Base-by-base conservation (phyloP, 2,329 filamentous ascomycete genomes). In the Byssoonygena ceratinophila region DNA sequence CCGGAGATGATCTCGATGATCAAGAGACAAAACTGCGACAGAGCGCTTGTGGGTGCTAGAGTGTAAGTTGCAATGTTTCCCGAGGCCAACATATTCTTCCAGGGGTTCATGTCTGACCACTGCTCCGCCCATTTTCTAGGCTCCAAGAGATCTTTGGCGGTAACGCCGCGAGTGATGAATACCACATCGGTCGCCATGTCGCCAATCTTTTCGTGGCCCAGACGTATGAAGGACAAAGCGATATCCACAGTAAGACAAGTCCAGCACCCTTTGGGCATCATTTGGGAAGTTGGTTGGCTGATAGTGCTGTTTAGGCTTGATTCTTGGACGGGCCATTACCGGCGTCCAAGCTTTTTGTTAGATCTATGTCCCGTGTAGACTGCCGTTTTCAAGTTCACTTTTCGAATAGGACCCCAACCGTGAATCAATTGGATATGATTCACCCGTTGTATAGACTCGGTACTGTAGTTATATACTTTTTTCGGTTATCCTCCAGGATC, bases 1-100 rank as follows among this genome's bases (percentile, higher is more conserved):
- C 90, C 92, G 5, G 92, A 98, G 74, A 97, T 97, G 91, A 94
- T 98, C 63, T 82, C 79, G 7, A 84, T 98, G 87, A 83, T 97
- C 66, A 98, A 98, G 79, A 78, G 92, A 60, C 90, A 97, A 73
- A 98, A 98, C 71, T 98, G 92, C 69, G 92, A 98, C 70, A 76
- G 84, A 49, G 92, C 92, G 14, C 74, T 98, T 62, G 74, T 79
- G 27, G 89, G 91, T 59, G 82, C 89, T 18, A 78, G 92, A 59
- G 74, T 77, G 65, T 79, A 71, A 63, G 77, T 69, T 55, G 4
- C 34, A 16, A 22, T 55, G 1, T 34, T 16, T 27, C 51, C 14
- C 20, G 8, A 29, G 27, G 9, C n/a, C n/a, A n/a, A n/a, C n/a
- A n/a, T 18, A 46, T 32, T 25, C 9, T 20, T 25, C 45, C 4